Evolutionary conservation across 192 early-diverging fungal genomes (phyloP).

Genomic region (Rhizophlyctis rosea): DNA sequence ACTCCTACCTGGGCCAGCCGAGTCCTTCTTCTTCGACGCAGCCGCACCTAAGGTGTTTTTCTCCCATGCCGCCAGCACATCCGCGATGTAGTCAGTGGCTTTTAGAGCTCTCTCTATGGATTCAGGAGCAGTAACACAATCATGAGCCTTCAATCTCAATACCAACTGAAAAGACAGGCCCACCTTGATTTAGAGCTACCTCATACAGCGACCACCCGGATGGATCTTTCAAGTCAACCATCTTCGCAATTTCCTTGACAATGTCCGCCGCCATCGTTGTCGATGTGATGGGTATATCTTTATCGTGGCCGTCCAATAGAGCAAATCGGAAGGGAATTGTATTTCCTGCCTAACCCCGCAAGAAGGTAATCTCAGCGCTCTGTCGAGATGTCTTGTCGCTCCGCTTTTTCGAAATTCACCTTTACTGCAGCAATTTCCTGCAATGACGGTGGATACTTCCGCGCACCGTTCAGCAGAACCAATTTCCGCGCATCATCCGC

Average conservation of each 20-base stretch:
- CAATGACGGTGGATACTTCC: conserved; percentile 37
- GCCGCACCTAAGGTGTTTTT: conserved; percentile 14
- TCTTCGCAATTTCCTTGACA: conserved; percentile 46
- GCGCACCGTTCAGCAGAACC: conserved; percentile 41
- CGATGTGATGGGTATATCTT: conserved; percentile 35
- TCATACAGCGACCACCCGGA: conserved; percentile 54
- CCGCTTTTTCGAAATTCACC: conserved; percentile 24
- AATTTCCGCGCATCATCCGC: conserved; percentile 34
- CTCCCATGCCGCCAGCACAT: conserved; percentile 43
- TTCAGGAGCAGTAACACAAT: neutral
- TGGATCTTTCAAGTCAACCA: conserved; percentile 45
- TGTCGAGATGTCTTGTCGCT: too few relatives aligned
- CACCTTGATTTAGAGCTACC: conserved; percentile 21
- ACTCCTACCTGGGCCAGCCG: neutral
- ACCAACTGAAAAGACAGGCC: too few relatives aligned
- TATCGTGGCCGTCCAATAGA: conserved; percentile 40
- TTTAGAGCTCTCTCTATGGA: conserved; percentile 39
- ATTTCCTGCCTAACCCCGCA: conserved; percentile 3
- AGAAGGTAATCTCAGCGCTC: conserved; percentile 13
- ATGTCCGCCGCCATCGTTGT: conserved; percentile 48
- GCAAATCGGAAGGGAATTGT: conserved; percentile 37
- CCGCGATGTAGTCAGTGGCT: conserved; percentile 51
- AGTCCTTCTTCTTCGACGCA: conserved; percentile 25
- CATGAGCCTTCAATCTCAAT: neutral
- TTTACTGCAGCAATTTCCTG: conserved; percentile 31